Evolutionary conservation across 495 filamentous ascomycete species (phyloP).

Genomic region (Hyphodiscus hymeniophilus): DNA sequence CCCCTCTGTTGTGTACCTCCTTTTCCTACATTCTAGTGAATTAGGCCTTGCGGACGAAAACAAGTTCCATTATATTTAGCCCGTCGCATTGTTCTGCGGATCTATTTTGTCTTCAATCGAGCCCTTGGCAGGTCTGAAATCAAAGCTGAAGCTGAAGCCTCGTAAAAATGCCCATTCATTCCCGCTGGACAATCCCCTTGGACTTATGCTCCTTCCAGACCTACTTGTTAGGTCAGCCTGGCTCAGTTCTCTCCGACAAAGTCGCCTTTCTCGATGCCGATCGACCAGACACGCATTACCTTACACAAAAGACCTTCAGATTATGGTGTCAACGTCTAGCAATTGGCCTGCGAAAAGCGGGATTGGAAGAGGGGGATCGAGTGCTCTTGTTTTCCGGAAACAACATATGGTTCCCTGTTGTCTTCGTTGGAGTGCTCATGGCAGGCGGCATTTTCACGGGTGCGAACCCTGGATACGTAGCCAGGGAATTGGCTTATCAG

Average conservation of each 20-base stretch:
- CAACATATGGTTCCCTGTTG: slow-evolving; percentile 39
- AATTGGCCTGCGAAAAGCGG: slow-evolving; percentile 54
- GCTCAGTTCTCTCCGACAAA: slow-evolving; percentile 26
- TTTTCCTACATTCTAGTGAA: too few relatives aligned
- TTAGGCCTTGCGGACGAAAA: too few relatives aligned
- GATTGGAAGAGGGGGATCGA: slow-evolving; percentile 60
- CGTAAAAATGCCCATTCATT: slow-evolving; percentile 22
- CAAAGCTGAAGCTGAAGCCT: neutral
- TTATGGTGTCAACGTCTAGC: slow-evolving; percentile 66
- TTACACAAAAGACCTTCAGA: slow-evolving; percentile 52
- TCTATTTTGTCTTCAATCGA: too few relatives aligned
- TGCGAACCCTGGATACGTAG: slow-evolving; percentile 40
- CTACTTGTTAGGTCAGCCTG: slow-evolving; percentile 30
- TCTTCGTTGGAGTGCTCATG: slow-evolving; percentile 38
- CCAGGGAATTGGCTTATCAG: slow-evolving; percentile 41
- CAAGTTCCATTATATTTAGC: too few relatives aligned
- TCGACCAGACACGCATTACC: slow-evolving; percentile 45
- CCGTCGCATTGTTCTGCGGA: too few relatives aligned
- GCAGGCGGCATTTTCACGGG: slow-evolving; percentile 43
- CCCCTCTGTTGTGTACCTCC: too few relatives aligned
- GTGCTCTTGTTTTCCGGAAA: slow-evolving; percentile 68
- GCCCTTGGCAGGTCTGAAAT: neutral
- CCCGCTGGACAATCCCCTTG: slow-evolving; percentile 33
- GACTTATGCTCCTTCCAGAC: slow-evolving; percentile 31
- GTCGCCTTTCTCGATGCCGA: slow-evolving; percentile 44